phyloP scores from a whole-genome alignment of 1,139 yeast genomes.

The Komagataea norvegica region DNA sequence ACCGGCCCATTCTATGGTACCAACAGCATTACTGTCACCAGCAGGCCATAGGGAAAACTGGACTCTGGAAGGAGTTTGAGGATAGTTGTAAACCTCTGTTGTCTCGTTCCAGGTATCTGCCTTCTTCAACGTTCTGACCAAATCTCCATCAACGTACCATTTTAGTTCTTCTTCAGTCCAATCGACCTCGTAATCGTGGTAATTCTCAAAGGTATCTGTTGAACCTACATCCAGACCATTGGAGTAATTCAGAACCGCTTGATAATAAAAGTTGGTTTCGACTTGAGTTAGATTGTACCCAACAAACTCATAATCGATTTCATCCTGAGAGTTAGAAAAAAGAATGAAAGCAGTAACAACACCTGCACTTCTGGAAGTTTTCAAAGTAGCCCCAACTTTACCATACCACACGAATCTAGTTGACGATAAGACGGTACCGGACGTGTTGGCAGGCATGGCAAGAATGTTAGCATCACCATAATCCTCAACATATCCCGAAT shows the following conservation, averaged over 20 bases:
- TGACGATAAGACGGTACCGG: conserved; percentile 80
- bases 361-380: conserved; percentile 73
- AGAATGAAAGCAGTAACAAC: conserved; percentile 83
- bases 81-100: conserved; percentile 53
- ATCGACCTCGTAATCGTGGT: conserved; percentile 75
- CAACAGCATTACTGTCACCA: conserved; percentile 58
- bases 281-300: conserved; percentile 65
- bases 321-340: conserved; percentile 84
- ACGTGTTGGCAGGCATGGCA: conserved; percentile 76
- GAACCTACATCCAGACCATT: conserved; percentile 48
- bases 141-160: conserved; percentile 73
- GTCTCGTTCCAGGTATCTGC: conserved; percentile 69
- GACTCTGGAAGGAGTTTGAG: conserved; percentile 88
- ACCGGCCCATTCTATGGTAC: conserved; percentile 94
- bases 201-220: conserved; percentile 55
- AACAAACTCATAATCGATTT: conserved; percentile 81
- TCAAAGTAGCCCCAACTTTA: conserved; percentile 60
- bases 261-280: conserved; percentile 75
- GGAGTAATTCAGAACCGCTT: conserved; percentile 66
- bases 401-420: conserved; percentile 87
- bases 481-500: conserved; percentile 57
- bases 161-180: conserved; percentile 71
- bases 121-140: conserved; percentile 64
- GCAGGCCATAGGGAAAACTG: conserved; percentile 94
- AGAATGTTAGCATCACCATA: conserved; percentile 51